Evolutionary conservation across 495 filamentous ascomycete species (phyloP).

Genomic region (Lophiotrema nucula): DNA sequence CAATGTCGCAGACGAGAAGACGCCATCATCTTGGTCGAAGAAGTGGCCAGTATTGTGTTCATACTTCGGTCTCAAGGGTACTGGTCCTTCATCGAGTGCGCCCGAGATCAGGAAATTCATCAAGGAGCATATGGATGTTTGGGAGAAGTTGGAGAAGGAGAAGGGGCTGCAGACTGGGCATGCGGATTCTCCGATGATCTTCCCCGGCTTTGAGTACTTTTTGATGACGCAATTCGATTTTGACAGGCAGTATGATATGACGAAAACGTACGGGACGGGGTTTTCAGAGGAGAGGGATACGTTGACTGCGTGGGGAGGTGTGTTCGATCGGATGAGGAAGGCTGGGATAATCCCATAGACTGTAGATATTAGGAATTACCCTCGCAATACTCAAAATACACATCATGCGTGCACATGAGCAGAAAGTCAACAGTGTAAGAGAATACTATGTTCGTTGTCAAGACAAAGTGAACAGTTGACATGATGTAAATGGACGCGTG

Average conservation of each 20-base stretch:
- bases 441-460: too few relatives aligned
- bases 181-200: slow-evolving; percentile 32
- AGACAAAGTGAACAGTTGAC: too few relatives aligned
- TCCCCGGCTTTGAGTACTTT: slow-evolving; percentile 39
- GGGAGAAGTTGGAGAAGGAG: slow-evolving; percentile 36
- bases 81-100: not conserved
- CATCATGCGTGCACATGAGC: too few relatives aligned
- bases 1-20: slow-evolving; percentile 39
- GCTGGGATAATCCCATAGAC: slow-evolving; percentile 37
- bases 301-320: slow-evolving; percentile 32
- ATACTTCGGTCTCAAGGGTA: slow-evolving; percentile 40
- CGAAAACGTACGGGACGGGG: slow-evolving; percentile 34
- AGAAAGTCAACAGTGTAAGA: too few relatives aligned
- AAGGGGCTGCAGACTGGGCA: slow-evolving; percentile 38
- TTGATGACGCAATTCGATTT: slow-evolving; percentile 40
- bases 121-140: slow-evolving; percentile 33
- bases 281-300: slow-evolving; percentile 37
- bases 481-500: too few relatives aligned
- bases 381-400: too few relatives aligned
- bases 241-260: slow-evolving; percentile 43
- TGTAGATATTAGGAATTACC: too few relatives aligned
- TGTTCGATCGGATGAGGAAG: slow-evolving; percentile 38
- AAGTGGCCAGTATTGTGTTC: slow-evolving; percentile 38
- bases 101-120: slow-evolving; percentile 37
- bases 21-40: slow-evolving; percentile 29